Evolutionary conservation across 176 grass and related monocot genomes (phyloP), one percentile per base, ranked within the genome.

Genomic region (Carex scoparia): DNA sequence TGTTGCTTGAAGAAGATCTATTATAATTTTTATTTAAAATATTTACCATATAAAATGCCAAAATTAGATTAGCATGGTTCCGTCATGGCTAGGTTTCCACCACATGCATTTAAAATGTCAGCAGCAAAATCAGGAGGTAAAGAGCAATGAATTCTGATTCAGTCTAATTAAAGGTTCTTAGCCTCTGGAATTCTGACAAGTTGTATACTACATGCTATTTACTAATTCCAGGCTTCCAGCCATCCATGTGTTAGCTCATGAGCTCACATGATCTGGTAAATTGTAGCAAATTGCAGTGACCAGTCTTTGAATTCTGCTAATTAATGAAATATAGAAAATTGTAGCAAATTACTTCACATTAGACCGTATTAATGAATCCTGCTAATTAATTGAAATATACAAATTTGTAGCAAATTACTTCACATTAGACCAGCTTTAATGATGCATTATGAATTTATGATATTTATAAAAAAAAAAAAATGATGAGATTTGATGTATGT

Each of bases 1-100:
- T 83, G 15, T 83, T 83, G 42, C 81, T 83, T 83, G 23, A 49
- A 83, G 56, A 83, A 69, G 8, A 56, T 68, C 12, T 69, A 10
- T 32, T 78, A 32, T 32, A 8, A 31, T 78, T 23, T 32, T 78
- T 31, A 0, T 28, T 77, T 14, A 56, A 57, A 57, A 28, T 56
- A 54, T 44, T 14, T 78, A 78, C 27, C 12, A 57, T 18, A 19
- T 54, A 83, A 46, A 44, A 67, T 65, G 44, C 11, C 31, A 33
- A 61, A 63, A 81, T 33, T 81, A 55, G 23, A 54, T 55, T 76
- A 31, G 10, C 46, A 31, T 76, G 27, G 55, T 76, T 76, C 38
- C 61, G 37, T 66, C 40, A 67, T 51, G 38, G 0, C 2, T 65
- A 62, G 80, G 60, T 48, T 66, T 66, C 80, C 23, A 7, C 80